Base-by-base conservation (phyloP, 148 eudicot species). In the Rhododendron kiyosumense region DNA sequence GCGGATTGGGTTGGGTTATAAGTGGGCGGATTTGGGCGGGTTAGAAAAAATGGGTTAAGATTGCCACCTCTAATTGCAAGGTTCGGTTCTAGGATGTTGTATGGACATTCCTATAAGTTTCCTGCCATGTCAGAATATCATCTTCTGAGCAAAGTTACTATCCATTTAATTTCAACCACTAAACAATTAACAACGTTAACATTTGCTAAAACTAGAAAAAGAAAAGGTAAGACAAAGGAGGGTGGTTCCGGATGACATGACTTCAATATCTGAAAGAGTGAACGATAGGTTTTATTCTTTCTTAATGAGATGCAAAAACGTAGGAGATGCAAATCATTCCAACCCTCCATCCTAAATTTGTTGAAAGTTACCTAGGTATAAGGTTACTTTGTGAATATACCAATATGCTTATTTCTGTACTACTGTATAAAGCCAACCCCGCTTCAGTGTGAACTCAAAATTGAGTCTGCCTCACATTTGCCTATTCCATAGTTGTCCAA, bases 341-440 rank as follows among this genome's bases (percentile, higher is more conserved):
- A 51, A 84, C 65, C 26, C 26, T 9, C 85, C 78, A 52, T 32
- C 76, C 12, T 38, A 83, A 41, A 83, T 73, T 15, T 79, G 69
- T 46, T 32, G 3, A 46, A 79, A 61, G 46, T 45, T 38, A 81
- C 79, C 30, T 32, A 73, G 78, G 51, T 28, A 69, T 28, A 69
- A 1, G 75, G 75, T 69, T 28, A 69, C 34, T 69, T 69, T 28
- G 75, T 69, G 6, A 69, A 69, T 30, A 69, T 13, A 69, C 36
- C 36, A 28, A 14, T 69, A 67, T 67, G 4, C 34, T 28, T 69
- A 69, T 69, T 36, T 69, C 75, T 28, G 13, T 69, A 69, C 17
- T 11, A 69, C 17, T 28, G 34, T 4, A 69, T 69, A 69, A 69
- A 63, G 12, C 28, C 28, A 63, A 24, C 71, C 28, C 71, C 10